These are phyloP conservation scores for Lactarius quietus DNA, from an alignment of 768 basidiomycete species.

Conservation along the genomic window DNA sequence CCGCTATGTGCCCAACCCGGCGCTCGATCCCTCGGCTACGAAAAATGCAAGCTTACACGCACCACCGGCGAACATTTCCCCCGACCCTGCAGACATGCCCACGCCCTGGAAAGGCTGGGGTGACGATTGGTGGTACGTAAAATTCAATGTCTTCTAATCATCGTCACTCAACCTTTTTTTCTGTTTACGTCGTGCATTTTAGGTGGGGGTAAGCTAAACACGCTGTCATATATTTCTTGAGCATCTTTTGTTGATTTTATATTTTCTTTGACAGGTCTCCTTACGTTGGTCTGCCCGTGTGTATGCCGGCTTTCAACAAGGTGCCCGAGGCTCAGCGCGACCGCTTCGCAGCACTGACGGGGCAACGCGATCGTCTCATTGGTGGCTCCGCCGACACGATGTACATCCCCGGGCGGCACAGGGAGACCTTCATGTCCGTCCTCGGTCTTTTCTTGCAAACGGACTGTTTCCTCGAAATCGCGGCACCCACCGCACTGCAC, in stretches of 20 bases:
- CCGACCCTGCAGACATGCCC: constrained; percentile 39
- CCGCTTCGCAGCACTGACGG: constrained; percentile 36
- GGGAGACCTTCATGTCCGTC: constrained; percentile 39
- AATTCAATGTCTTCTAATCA: not conserved
- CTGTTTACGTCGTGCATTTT: not conserved
- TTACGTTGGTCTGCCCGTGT: constrained; percentile 43
- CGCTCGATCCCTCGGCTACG: constrained; percentile 28
- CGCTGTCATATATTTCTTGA: not conserved
- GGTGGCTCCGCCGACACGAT: constrained; percentile 49
- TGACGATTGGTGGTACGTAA: constrained; percentile 43
- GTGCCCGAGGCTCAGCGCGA: constrained; percentile 38
- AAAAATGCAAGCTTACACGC: constrained; percentile 34
- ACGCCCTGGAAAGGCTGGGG: constrained; percentile 40
- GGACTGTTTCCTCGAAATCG: constrained; percentile 49
- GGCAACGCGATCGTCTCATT: constrained; percentile 38
- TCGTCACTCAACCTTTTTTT: not conserved
- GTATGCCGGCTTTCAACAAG: constrained; percentile 41
- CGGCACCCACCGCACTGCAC: constrained; percentile 44
- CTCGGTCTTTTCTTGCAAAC: constrained; percentile 46
- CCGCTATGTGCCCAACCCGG: constrained; percentile 41
- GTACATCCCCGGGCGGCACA: constrained; percentile 45
- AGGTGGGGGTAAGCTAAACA: constrained; percentile 27
- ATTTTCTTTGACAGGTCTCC: constrained; percentile 35
- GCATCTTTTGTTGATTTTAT: not conserved
- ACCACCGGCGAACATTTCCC: constrained; percentile 41